A percentile compares a stretch with the other conserved stretches of the same genome.
These are phyloP conservation scores for Biscogniauxia sp. DNA, from an alignment of 2,329 filamentous ascomycete species.

Conservation along the genomic window DNA sequence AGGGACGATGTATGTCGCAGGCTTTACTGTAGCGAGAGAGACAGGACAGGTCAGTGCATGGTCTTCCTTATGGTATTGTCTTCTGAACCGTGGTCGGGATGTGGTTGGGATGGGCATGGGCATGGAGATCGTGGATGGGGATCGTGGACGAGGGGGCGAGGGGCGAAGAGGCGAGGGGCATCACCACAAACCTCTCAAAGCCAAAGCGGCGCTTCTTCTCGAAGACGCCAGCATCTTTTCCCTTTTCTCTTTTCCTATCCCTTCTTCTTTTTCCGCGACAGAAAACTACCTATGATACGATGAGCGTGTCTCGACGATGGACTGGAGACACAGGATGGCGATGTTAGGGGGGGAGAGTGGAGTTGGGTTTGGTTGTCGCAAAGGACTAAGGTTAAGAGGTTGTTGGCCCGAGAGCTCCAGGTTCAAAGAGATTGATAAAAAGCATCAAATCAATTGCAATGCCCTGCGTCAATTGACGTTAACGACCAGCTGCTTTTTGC, in stretches of 20 bases:
- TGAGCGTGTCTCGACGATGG: neutral
- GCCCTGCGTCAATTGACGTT: slow-evolving; percentile 18
- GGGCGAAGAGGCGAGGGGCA: neutral
- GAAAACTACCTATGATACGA: neutral
- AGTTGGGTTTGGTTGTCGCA: slow-evolving; percentile 7
- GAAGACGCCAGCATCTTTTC: slow-evolving; percentile 40
- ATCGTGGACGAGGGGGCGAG: neutral
- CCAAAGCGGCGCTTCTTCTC: slow-evolving; percentile 40
- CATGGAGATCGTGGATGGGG: neutral
- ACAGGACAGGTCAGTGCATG: slow-evolving; percentile 22
- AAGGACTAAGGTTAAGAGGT: neutral
- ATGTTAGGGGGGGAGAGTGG: slow-evolving; percentile 11
- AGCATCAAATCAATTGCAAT: slow-evolving; percentile 11
- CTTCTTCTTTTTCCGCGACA: no score
- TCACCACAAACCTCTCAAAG: slow-evolving; percentile 38
- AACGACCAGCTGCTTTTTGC: slow-evolving; percentile 16
- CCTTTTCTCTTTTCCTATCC: no score
- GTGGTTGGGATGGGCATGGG: no score
- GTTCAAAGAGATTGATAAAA: neutral
- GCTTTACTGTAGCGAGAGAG: slow-evolving; percentile 54
- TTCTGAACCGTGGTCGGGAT: no score
- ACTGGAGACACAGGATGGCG: neutral
- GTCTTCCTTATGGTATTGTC: no score
- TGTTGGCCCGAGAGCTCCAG: neutral
- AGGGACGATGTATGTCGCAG: slow-evolving; percentile 62